These are phyloP conservation scores for Atalantia buxifolia DNA, from an alignment of 345 rosid genomes.

Conservation along the genomic window DNA sequence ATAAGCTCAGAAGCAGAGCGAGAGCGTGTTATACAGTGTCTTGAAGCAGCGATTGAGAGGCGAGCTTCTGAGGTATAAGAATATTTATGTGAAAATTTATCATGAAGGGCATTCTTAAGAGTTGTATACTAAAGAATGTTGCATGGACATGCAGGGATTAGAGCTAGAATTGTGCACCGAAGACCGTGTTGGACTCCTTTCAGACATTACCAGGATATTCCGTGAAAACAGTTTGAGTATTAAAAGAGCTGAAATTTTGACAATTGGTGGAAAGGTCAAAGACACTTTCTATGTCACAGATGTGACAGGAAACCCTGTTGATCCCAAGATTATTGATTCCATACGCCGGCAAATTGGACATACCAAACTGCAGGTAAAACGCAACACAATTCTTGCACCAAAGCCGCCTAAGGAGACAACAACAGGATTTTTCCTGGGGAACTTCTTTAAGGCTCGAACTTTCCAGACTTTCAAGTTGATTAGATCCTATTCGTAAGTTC, in stretches of 20 bases:
- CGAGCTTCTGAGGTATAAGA: constrained; percentile 61
- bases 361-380: constrained; percentile 32
- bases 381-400: constrained; percentile 20
- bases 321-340: constrained; percentile 39
- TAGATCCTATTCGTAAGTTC: constrained; percentile 38
- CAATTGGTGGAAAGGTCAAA: constrained; percentile 39
- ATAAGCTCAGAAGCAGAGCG: constrained; percentile 76
- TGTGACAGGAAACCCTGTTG: constrained; percentile 44
- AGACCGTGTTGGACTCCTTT: constrained; percentile 54
- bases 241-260: constrained; percentile 54
- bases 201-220: constrained; percentile 52
- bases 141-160: constrained; percentile 38
- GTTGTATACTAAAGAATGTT: not conserved
- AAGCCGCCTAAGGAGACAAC: constrained; percentile 38
- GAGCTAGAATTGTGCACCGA: constrained; percentile 51
- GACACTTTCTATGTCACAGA: constrained; percentile 55
- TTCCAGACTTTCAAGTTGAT: constrained; percentile 46
- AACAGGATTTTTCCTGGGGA: constrained; percentile 43
- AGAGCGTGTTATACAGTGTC: constrained; percentile 69
- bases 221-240: constrained; percentile 55
- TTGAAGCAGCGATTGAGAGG: constrained; percentile 79
- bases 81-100: not conserved
- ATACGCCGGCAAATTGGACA: constrained; percentile 42
- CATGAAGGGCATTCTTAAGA: not conserved
- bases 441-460: constrained; percentile 42